phyloP scores from a whole-genome alignment of 176 grass and related monocot genomes.

The Aegilops bicornis region DNA sequence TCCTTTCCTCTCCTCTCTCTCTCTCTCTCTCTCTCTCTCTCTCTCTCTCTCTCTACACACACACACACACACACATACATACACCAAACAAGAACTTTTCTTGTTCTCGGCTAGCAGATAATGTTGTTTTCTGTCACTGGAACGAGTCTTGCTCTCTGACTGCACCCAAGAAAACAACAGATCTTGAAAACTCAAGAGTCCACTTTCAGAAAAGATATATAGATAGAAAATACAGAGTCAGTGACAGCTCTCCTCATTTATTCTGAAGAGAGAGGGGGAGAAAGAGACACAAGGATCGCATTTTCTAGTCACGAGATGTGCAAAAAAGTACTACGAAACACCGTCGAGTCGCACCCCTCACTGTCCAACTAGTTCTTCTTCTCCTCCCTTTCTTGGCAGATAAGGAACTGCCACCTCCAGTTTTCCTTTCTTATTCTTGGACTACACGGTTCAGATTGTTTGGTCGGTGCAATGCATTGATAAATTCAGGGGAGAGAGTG shows the following conservation, averaged over 20 bases:
- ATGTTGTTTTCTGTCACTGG: not conserved
- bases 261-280: not conserved
- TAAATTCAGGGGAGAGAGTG: too few species aligned
- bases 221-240: too few species aligned
- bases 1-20: not conserved
- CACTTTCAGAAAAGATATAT: not conserved
- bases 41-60: not conserved
- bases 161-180: slow-evolving; percentile 12
- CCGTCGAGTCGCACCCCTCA: not conserved
- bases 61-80: not conserved
- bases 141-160: not conserved
- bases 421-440: not conserved
- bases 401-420: not conserved
- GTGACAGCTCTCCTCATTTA: not conserved
- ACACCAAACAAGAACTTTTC: not conserved
- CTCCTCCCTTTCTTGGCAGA: not conserved
- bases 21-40: not conserved
- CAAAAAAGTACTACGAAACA: not conserved
- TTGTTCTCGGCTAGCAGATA: not conserved
- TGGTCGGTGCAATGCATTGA: not conserved
- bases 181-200: slow-evolving; percentile 8
- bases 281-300: not conserved
- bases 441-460: not conserved
- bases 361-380: not conserved
- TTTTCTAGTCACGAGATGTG: slow-evolving; percentile 18